Evolutionary conservation across 1,284 basidiomycete genomes (phyloP), one percentile per base, ranked within the genome.

Genomic region (Kalmanozyma brasiliensis): DNA sequence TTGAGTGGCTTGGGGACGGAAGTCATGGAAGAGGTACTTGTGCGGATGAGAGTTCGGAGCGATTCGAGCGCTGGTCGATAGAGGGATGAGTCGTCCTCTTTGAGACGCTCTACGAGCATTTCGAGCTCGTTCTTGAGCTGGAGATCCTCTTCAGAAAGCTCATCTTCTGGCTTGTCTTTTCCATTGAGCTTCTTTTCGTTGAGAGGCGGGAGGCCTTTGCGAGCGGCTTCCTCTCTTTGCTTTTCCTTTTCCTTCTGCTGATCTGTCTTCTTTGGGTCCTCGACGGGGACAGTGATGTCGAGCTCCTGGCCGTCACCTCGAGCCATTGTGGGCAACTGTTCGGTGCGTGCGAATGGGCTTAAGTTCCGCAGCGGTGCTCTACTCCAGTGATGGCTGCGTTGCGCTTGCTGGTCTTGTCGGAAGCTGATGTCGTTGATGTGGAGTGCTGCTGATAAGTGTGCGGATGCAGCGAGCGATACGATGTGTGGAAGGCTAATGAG

Each of bases 11-110:
- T 98, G 3, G 96, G 96, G 13, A 99, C 96, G 14, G 93, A 95
- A n/a, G 96, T 99, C 95, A 99, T 98, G 8, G 94, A 98, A 19
- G 93, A 95, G 4, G 96, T 99, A 20, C 94, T 94, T 4, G 96
- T 98, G 78, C 93, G 87, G 78, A 98, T 98, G 35, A 98, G 86
- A 20, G 91, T 95, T 55, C 95, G 88, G 16, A 99, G 86, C 2
- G 93, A 93, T 84, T 98, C 96, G 29, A 99, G 87, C 17, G 95
- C 94, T 24, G 95, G 91, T 22, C 90, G 86, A 83, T 98, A 92
- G 35, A 99, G 87, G 20, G 86, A 85, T 0, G 88, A 90, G 81
- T 98, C 89, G 58, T 90, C 82, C 88, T 98, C 96, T 85, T 92
- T 93, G 62, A 99, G 83, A 43, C 96, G 88, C 83, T 98, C 94